Evolutionary conservation across 108 stramenopile species (phyloP).

Genomic region (Cylindrotheca fusiformis): DNA sequence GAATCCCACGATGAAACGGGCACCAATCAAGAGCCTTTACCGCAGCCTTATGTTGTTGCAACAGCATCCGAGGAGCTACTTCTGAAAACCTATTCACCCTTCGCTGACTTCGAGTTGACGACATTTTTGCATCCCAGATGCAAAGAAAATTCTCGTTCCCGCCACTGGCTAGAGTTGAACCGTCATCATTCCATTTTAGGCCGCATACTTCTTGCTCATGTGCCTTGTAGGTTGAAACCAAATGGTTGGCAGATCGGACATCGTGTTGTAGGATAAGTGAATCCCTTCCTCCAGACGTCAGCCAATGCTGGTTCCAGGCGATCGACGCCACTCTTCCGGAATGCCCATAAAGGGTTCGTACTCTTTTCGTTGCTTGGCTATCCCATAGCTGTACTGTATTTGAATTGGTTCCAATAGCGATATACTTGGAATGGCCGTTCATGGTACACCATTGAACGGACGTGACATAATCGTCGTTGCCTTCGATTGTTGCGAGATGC

Average conservation of each 20-base stretch:
- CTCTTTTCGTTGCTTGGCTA: slow-evolving; percentile 50
- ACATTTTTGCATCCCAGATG: slow-evolving; percentile 93
- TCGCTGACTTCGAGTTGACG: slow-evolving; percentile 30
- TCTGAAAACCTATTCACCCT: slow-evolving; percentile 39
- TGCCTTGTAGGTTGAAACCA: slow-evolving; percentile 57
- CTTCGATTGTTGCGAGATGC: slow-evolving; percentile 85
- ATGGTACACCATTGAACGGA: slow-evolving; percentile 91
- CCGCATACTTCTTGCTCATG: slow-evolving; percentile 84
- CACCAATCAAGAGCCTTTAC: slow-evolving; percentile 99
- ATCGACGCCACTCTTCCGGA: slow-evolving; percentile 90
- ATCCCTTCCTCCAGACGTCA: slow-evolving; percentile 89
- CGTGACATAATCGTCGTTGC: slow-evolving; percentile 93
- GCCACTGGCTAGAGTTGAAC: slow-evolving; percentile 92
- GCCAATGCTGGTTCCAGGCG: slow-evolving; percentile 94
- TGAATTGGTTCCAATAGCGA: slow-evolving; percentile 89
- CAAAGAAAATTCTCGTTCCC: slow-evolving; percentile 98
- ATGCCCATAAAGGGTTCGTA: slow-evolving; percentile 90
- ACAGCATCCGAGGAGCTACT: slow-evolving; percentile 70
- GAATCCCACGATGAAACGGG: slow-evolving; percentile 94
- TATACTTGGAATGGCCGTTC: slow-evolving; percentile 69
- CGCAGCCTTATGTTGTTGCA: slow-evolving; percentile 96
- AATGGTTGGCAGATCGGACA: slow-evolving; percentile 72
- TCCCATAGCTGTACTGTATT: slow-evolving; percentile 87
- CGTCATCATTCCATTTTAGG: slow-evolving; percentile 81
- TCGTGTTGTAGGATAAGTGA: slow-evolving; percentile 94